Evolutionary conservation across 495 filamentous ascomycete species (phyloP).

Genomic region (Penicillium manginii): DNA sequence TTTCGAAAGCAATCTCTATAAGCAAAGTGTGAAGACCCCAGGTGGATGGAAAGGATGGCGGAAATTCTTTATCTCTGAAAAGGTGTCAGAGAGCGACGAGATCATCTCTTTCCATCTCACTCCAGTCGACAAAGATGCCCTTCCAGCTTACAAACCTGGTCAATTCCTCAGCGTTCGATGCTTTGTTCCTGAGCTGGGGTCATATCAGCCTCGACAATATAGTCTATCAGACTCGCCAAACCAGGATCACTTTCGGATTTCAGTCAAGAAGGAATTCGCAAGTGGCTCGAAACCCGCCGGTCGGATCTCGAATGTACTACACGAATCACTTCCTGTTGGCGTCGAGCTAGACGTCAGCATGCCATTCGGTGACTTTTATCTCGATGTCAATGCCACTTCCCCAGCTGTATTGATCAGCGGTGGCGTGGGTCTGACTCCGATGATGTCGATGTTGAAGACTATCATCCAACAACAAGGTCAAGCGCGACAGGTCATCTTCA

Average conservation of each 20-base stretch:
- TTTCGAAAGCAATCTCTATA: conserved; percentile 60
- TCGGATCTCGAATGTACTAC: conserved; percentile 62
- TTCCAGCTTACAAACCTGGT: conserved; percentile 61
- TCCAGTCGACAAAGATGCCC: conserved; percentile 54
- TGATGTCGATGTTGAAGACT: conserved; percentile 63
- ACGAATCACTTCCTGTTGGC: conserved; percentile 54
- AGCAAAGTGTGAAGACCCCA: conserved; percentile 32
- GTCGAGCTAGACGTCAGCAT: conserved; percentile 58
- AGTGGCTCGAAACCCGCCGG: conserved; percentile 42
- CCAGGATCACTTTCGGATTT: conserved; percentile 61
- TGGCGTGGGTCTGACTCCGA: conserved; percentile 64
- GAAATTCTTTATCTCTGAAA: conserved; percentile 61
- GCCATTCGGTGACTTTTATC: conserved; percentile 65
- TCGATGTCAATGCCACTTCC: conserved; percentile 38
- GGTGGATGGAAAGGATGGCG: conserved; percentile 60
- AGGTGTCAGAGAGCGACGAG: conserved; percentile 58
- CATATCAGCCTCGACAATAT: conserved; percentile 65
- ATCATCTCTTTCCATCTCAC: conserved; percentile 66
- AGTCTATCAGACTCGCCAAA: conserved; percentile 59
- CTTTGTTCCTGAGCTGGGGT: conserved; percentile 54
- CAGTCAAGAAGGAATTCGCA: conserved; percentile 60
- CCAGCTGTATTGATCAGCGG: conserved; percentile 63
- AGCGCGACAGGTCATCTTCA: conserved; percentile 29
- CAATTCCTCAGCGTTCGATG: conserved; percentile 64
- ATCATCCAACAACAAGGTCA: conserved; percentile 16